Percentiles rank a stretch among this genome's conserved stretches.
Conservation (phyloP, 2,329 filamentous ascomycete species). For the Microsporum ferrugineum region DNA sequence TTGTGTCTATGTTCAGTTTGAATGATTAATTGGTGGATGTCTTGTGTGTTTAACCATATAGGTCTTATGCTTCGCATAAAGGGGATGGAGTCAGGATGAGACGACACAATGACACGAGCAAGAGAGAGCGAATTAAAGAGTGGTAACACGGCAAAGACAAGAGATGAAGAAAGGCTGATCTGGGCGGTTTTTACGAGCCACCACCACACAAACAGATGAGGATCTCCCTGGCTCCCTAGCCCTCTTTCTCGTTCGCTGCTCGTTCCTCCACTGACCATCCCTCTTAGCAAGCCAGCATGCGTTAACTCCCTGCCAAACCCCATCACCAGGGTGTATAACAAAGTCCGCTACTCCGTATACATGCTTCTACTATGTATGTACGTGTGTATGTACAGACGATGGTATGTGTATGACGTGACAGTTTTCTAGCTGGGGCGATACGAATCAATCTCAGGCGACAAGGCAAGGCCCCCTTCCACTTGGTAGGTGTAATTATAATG, state of each 20-base stretch:
- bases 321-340: neutral
- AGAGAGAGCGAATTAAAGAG: neutral
- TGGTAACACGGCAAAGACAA: constrained; percentile 1
- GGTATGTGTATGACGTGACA: neutral
- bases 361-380: neutral
- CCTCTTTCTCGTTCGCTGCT: neutral
- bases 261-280: neutral
- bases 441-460: constrained; percentile 2
- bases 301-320: constrained; percentile 1
- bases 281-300: neutral
- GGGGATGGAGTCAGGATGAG: constrained; percentile 1
- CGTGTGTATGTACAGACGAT: neutral
- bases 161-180: neutral
- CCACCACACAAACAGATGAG: neutral
- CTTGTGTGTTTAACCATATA: constrained; percentile 1
- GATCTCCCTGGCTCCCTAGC: neutral
- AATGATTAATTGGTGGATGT: neutral
- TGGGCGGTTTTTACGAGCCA: constrained; percentile 1
- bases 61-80: constrained; percentile 3
- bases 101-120: neutral
- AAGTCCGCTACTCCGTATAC: neutral
- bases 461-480: neutral
- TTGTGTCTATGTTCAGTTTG: too few relatives aligned
- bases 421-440: neutral
- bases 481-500: neutral